A percentile compares a stretch with the other conserved stretches of the same genome.
Evolutionary conservation across 768 basidiomycete species (phyloP).

Genomic region (Lepiota brunneoincarnata): DNA sequence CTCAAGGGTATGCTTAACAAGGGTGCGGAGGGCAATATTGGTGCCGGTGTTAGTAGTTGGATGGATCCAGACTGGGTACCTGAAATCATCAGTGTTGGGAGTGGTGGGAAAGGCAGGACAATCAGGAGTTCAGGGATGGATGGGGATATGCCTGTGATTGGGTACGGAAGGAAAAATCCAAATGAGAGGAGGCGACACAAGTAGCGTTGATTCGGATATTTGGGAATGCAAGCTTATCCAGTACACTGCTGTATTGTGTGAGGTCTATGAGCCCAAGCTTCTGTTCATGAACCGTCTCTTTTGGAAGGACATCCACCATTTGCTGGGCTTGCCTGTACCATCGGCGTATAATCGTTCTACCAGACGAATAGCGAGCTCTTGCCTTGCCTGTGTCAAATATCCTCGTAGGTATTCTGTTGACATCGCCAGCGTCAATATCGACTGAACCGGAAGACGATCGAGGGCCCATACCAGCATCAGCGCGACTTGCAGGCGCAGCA

Average conservation of each 20-base stretch:
- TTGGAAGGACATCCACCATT: slow-evolving; percentile 99
- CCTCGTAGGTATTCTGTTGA: slow-evolving; percentile 78
- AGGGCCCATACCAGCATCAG: slow-evolving; percentile 67
- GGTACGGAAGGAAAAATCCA: slow-evolving; percentile 86
- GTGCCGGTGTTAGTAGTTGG: slow-evolving; percentile 70
- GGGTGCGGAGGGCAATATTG: slow-evolving; percentile 45
- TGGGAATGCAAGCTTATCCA: slow-evolving; percentile 7
- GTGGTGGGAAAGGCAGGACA: slow-evolving; percentile 70
- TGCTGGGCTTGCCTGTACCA: slow-evolving; percentile 92
- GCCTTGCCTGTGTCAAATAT: slow-evolving; percentile 90
- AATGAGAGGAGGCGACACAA: slow-evolving; percentile 72
- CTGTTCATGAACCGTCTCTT: slow-evolving; percentile 96
- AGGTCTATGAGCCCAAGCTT: slow-evolving; percentile 62
- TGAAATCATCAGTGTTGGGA: slow-evolving; percentile 65
- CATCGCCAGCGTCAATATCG: slow-evolving; percentile 13
- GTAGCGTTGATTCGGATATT: slow-evolving; percentile 29
- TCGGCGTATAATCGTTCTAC: slow-evolving; percentile 90
- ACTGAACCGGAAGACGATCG: neutral
- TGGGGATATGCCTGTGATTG: slow-evolving; percentile 79
- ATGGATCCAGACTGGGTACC: slow-evolving; percentile 96
- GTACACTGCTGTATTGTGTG: slow-evolving; percentile 2
- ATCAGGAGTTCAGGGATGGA: slow-evolving; percentile 48
- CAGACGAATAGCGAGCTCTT: slow-evolving; percentile 85
- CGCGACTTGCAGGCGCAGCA: slow-evolving; percentile 68
- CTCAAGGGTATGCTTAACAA: slow-evolving; percentile 56